A percentile compares a stretch with the other conserved stretches of the same genome.
phyloP scores from a whole-genome alignment of 2,329 filamentous ascomycete species.

The Colletotrichum magnum region DNA sequence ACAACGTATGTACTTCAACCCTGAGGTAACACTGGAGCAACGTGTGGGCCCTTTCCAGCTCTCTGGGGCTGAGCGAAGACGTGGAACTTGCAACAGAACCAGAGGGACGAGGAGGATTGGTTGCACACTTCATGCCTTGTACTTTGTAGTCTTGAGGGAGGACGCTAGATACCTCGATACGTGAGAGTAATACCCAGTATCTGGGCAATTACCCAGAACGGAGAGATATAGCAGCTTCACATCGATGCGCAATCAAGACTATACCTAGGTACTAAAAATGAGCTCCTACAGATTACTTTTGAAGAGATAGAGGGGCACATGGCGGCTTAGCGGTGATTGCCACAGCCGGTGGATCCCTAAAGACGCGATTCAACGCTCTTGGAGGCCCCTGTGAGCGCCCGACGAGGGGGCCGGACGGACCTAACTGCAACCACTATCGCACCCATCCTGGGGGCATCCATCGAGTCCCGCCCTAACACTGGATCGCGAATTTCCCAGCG shows the following conservation, averaged over 20 bases:
- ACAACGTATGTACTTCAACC: too few relatives aligned
- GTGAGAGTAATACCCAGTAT: too few relatives aligned
- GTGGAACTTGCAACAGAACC: too few relatives aligned
- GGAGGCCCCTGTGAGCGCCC: not conserved
- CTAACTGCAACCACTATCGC: slow-evolving; percentile 14
- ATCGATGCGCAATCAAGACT: too few relatives aligned
- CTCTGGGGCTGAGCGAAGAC: not conserved
- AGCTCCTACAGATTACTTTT: not conserved
- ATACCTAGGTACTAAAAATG: too few relatives aligned
- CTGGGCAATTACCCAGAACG: too few relatives aligned
- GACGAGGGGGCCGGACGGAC: slow-evolving; percentile 18
- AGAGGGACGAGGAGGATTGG: too few relatives aligned
- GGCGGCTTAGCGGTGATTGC: not conserved
- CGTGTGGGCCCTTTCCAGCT: slow-evolving; percentile 15
- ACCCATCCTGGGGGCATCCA: slow-evolving; percentile 12
- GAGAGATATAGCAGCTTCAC: too few relatives aligned
- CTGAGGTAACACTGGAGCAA: slow-evolving; percentile 35
- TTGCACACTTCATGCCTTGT: too few relatives aligned
- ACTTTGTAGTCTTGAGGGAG: too few relatives aligned
- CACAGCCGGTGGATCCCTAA: slow-evolving; percentile 4
- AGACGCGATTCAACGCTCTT: slow-evolving; percentile 7
- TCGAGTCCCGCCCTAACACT: slow-evolving; percentile 32
- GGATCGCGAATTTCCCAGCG: slow-evolving; percentile 12
- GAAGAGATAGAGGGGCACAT: slow-evolving; percentile 31
- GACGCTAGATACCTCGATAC: too few relatives aligned